Conservation (phyloP, 2,329 filamentous ascomycete species). For the Rosellinia necatrix region DNA sequence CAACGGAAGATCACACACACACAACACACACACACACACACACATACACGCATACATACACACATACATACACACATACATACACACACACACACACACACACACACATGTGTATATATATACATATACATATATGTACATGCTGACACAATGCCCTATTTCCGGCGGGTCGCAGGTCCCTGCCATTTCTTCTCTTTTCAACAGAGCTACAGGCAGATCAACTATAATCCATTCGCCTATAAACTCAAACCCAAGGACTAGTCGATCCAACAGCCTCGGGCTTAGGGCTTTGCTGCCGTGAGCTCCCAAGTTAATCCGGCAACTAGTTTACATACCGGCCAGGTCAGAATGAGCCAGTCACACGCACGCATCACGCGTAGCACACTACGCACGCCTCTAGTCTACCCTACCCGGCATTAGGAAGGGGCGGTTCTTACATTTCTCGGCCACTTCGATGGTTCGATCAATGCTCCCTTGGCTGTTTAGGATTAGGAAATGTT, state of each 20-base stretch:
- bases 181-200: slow-evolving; percentile 17
- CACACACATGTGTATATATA: too few relatives aligned
- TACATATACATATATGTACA: too few relatives aligned
- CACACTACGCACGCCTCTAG: not conserved
- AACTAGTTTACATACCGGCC: slow-evolving; percentile 14
- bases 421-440: not conserved
- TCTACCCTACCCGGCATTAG: not conserved
- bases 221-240: slow-evolving; percentile 12
- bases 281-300: slow-evolving; percentile 23
- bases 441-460: not conserved
- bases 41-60: too few relatives aligned
- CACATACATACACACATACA: too few relatives aligned
- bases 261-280: slow-evolving; percentile 19
- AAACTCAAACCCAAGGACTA: slow-evolving; percentile 1
- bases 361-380: not conserved
- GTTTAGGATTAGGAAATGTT: not conserved
- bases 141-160: too few relatives aligned
- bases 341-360: slow-evolving; percentile 16
- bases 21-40: too few relatives aligned
- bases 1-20: slow-evolving; percentile 10
- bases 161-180: slow-evolving; percentile 22
- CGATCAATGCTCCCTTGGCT: not conserved
- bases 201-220: slow-evolving; percentile 15
- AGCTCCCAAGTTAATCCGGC: slow-evolving; percentile 17
- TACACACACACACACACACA: too few relatives aligned